These are phyloP conservation scores for Fusarium buharicum DNA, from an alignment of 2,329 filamentous ascomycete genomes.

Conservation along the genomic window DNA sequence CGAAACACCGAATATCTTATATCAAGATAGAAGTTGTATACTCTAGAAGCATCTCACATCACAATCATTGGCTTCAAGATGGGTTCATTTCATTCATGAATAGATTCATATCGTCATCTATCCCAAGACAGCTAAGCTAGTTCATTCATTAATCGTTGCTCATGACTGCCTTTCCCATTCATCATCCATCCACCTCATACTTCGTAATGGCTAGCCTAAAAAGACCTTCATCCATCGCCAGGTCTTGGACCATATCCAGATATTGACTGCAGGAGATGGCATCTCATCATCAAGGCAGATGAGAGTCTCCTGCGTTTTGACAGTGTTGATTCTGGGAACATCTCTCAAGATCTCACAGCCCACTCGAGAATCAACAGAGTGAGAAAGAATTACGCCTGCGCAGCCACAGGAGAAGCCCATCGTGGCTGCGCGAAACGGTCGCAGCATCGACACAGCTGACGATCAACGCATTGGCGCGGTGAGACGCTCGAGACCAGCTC, in stretches of 20 bases:
- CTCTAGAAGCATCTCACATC: constrained; percentile 4
- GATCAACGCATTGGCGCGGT: constrained; percentile 41
- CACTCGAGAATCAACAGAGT: constrained; percentile 49
- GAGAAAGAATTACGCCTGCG: constrained; percentile 44
- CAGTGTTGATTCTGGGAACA: constrained; percentile 26
- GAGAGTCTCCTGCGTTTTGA: constrained; percentile 42
- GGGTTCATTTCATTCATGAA: constrained; percentile 45
- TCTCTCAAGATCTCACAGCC: constrained; percentile 32
- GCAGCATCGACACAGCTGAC: constrained; percentile 65
- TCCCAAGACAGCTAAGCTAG: constrained; percentile 44
- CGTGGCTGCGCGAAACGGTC: constrained; percentile 54
- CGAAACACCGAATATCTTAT: not conserved
- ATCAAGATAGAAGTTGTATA: not conserved
- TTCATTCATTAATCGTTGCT: constrained; percentile 34
- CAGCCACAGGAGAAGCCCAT: constrained; percentile 41
- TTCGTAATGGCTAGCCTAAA: constrained; percentile 49
- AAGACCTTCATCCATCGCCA: constrained; percentile 43
- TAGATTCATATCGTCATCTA: constrained; percentile 67
- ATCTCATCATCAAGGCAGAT: constrained; percentile 34
- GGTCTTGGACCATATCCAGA: constrained; percentile 48
- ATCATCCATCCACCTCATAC: constrained; percentile 40
- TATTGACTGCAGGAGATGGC: constrained; percentile 41
- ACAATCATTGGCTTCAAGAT: not conserved
- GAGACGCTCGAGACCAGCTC: constrained; percentile 58
- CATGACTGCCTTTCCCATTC: constrained; percentile 40